Percentiles rank a stretch among this genome's conserved stretches.
Conservation (phyloP, 305 asterid species). For the Rubia balearica region DNA sequence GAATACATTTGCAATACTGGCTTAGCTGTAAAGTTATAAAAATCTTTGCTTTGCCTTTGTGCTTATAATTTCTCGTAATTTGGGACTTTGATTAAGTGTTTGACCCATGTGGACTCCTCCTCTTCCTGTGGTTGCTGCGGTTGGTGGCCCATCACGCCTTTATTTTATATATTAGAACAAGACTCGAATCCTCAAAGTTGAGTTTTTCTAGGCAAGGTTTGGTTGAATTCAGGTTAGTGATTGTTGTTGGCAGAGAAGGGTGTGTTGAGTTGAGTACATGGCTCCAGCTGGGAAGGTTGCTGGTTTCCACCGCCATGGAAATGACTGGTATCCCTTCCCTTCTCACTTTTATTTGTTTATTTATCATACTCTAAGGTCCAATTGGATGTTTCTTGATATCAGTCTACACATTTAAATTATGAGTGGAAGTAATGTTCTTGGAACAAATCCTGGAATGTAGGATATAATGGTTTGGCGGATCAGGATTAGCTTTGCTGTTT, state of each 20-base stretch:
- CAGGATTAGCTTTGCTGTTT: slow-evolving; percentile 1
- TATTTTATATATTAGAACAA: slow-evolving; percentile 11
- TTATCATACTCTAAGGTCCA: not conserved
- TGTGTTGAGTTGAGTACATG: slow-evolving; percentile 33
- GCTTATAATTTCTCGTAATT: slow-evolving; percentile 12
- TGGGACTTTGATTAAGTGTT: slow-evolving; percentile 11
- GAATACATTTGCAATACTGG: slow-evolving; percentile 23
- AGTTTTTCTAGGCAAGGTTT: slow-evolving; percentile 15
- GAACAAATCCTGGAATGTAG: not conserved
- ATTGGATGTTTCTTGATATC: not conserved
- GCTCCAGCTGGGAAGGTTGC: slow-evolving; percentile 63
- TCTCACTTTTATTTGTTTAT: slow-evolving; percentile 7
- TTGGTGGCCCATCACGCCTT: slow-evolving; percentile 52
- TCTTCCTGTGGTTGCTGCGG: slow-evolving; percentile 45
- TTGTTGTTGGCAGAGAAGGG: slow-evolving; percentile 5
- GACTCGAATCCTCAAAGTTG: slow-evolving; percentile 17
- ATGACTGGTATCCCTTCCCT: slow-evolving; percentile 57
- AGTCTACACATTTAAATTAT: not conserved
- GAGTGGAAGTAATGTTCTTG: not conserved
- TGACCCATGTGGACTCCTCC: slow-evolving; percentile 23
- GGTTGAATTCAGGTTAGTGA: slow-evolving; percentile 7
- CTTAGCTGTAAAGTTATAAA: slow-evolving; percentile 40
- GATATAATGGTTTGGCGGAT: not conserved
- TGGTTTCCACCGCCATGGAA: slow-evolving; percentile 67
- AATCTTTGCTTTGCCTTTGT: slow-evolving; percentile 16